Evolutionary conservation across 495 filamentous ascomycete species (phyloP), one percentile per base, ranked within the genome.

Genomic region (Parmelia sp.): DNA sequence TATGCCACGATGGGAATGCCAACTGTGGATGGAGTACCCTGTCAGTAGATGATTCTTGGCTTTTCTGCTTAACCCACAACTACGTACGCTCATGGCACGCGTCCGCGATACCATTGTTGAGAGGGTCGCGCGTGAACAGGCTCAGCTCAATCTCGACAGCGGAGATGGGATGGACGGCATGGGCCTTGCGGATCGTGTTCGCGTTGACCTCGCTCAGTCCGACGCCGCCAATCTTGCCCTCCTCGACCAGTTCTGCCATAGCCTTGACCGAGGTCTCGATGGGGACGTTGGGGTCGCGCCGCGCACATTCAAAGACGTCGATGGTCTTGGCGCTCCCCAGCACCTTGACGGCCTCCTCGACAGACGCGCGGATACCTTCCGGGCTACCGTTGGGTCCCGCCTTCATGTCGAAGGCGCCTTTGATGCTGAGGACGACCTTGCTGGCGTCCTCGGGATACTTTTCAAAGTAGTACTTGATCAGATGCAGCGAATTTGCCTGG

Each of bases 71-170:
- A 42, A 42, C 12, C 39, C 39, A 14, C 10, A 12, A 42, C 15
- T 42, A 42, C 39, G 39, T 42, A 42, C 39, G 42, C 42, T 44
- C 42, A n/a, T 3, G 17, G 42, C 42, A 44, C 17, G 19, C 17
- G 42, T 21, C 42, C 17, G 17, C 88, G 25, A 94, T 79, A 23
- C 87, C 90, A 70, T 95, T 92, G 6, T 81, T 74, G n/a, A 92
- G 73, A 44, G 86, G 84, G 21, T 86, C 82, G 17, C 82, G 83
- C 5, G 80, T 72, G 71, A 79, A 92, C 44, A 96, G 71, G 7
- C 84, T 88, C 60, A 94, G 75, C 75, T 96, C 91, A 29, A 88
- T 84, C 74, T 96, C 91, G 29, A 92, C 88, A 5, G 82, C 82
- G 1, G 79, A 80, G 68, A 96, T 88, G 58, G 86, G 87, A 51